Evolutionary conservation across 202 grass and related monocot species (phyloP).

Genomic region (Schoenoplectus triqueter): DNA sequence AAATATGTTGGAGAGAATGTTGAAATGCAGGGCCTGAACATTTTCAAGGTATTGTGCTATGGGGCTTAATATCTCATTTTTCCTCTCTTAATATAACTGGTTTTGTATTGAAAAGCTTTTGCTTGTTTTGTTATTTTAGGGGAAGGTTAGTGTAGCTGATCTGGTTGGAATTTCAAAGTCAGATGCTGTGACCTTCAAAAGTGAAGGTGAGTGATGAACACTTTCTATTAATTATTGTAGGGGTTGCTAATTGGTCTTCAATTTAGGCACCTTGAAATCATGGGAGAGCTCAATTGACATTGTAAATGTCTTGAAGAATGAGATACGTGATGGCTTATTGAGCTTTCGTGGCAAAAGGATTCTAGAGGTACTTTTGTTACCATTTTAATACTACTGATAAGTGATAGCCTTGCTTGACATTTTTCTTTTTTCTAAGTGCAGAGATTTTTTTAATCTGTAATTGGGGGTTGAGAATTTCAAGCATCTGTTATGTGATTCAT

Average conservation of each 20-base stretch:
- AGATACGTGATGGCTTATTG: slow-evolving; percentile 75
- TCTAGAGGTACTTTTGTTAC: slow-evolving; percentile 62
- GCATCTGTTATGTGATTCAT: neutral
- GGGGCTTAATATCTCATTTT: neutral
- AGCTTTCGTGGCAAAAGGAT: slow-evolving; percentile 70
- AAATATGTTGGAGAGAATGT: slow-evolving; percentile 81
- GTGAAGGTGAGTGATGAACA: slow-evolving; percentile 52
- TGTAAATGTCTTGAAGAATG: slow-evolving; percentile 72
- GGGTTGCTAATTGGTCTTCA: slow-evolving; percentile 23
- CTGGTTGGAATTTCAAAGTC: slow-evolving; percentile 62
- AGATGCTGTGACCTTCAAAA: slow-evolving; percentile 55
- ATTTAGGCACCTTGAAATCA: slow-evolving; percentile 64
- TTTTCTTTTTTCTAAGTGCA: neutral
- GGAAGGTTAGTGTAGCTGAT: slow-evolving; percentile 70
- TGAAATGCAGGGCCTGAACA: slow-evolving; percentile 65
- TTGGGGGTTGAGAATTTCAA: neutral
- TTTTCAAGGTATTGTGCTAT: slow-evolving; percentile 63
- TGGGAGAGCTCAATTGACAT: slow-evolving; percentile 79
- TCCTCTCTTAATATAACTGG: slow-evolving; percentile 5
- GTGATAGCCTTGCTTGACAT: slow-evolving; percentile 15
- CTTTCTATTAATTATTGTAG: slow-evolving; percentile 10
- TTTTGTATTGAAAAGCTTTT: slow-evolving; percentile 13
- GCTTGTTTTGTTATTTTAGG: slow-evolving; percentile 46
- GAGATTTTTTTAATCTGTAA: neutral
- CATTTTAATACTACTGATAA: neutral